These are phyloP conservation scores for Pouteria glomerata DNA, from an alignment of 148 eudicot species.

Conservation along the genomic window DNA sequence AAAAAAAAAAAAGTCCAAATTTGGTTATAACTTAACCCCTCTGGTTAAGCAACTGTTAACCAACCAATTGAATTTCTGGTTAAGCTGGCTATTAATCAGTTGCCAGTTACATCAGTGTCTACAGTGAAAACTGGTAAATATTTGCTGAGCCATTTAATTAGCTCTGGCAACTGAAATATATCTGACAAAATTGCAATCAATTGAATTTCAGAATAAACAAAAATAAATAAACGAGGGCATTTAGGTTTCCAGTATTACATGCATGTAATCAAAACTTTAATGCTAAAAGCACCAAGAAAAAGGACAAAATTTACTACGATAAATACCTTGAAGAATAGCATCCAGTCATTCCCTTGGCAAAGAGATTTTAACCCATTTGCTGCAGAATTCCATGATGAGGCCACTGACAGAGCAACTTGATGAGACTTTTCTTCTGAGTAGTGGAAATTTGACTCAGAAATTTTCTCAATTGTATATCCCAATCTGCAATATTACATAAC, in stretches of 20 bases:
- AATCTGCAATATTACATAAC: conserved; percentile 44
- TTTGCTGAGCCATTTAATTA: not conserved
- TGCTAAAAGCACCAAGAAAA: not conserved
- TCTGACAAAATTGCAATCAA: not conserved
- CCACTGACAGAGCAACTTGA: conserved; percentile 46
- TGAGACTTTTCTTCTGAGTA: conserved; percentile 61
- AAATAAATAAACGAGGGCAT: not conserved
- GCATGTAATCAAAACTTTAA: not conserved
- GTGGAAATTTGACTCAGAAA: conserved; percentile 61
- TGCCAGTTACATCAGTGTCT: not conserved
- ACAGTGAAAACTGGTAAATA: not conserved
- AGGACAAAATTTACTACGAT: not conserved
- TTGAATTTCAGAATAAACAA: not conserved
- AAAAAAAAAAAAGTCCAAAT: not conserved
- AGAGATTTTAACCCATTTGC: conserved; percentile 54
- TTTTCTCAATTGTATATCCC: conserved; percentile 71
- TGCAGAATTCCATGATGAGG: conserved; percentile 57
- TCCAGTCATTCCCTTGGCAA: conserved; percentile 69
- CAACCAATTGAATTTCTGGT: too few species aligned
- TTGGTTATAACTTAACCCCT: not conserved
- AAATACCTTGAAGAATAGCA: conserved; percentile 62
- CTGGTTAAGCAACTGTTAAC: too few species aligned
- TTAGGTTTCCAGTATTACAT: not conserved
- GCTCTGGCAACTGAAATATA: not conserved
- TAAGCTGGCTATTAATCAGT: not conserved